phyloP scores from a whole-genome alignment of 371 early-diverging fungal species.

The Mucor mucedo region DNA sequence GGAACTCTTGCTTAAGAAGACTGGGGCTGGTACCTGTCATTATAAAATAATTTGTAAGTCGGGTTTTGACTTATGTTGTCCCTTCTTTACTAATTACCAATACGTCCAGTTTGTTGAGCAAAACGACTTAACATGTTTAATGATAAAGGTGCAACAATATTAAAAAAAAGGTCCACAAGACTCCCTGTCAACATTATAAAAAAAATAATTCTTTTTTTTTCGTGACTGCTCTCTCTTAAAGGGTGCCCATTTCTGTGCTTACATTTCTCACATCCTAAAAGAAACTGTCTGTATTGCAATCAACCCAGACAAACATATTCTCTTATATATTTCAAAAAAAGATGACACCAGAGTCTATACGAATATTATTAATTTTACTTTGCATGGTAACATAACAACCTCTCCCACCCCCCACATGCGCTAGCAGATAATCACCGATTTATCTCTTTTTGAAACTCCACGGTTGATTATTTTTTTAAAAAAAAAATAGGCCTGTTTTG shows the following conservation, averaged over 20 bases:
- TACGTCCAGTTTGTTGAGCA: slow-evolving; percentile 13
- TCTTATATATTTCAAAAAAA: background rate
- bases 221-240: background rate
- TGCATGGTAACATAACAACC: no score
- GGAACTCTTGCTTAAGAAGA: slow-evolving; percentile 40
- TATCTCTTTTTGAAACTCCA: background rate
- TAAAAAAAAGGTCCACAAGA: background rate
- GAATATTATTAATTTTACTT: no score
- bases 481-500: background rate
- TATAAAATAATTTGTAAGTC: background rate
- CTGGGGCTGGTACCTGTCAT: slow-evolving; percentile 8
- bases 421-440: no score
- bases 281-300: background rate
- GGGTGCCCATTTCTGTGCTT: background rate
- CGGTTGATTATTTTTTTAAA: background rate
- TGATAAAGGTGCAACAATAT: background rate
- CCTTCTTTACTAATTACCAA: slow-evolving; percentile 10
- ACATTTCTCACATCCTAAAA: background rate
- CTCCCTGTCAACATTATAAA: slow-evolving; percentile 5
- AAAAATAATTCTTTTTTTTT: slow-evolving; percentile 6
- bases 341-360: background rate
- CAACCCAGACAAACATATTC: background rate
- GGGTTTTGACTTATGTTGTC: no score
- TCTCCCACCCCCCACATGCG: no score
- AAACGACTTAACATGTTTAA: slow-evolving; percentile 31